Conservation (phyloP, 345 rosid genomes). For the Leavenworthia alabamica region DNA sequence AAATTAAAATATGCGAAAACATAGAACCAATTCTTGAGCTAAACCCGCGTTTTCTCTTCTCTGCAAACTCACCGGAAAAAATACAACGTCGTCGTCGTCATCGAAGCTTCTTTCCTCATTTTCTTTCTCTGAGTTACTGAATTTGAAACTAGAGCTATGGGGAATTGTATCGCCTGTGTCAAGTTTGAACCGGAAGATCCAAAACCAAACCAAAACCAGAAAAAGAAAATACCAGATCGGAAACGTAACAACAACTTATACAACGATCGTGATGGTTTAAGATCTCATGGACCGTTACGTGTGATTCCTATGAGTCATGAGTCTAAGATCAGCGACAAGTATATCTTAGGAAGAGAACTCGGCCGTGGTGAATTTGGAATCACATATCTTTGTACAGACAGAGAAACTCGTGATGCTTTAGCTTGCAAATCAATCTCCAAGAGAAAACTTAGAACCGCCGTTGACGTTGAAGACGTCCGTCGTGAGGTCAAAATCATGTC, state of each 20-base stretch:
- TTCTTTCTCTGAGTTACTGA: neutral
- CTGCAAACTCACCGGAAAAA: conserved; percentile 14
- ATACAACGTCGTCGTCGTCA: neutral
- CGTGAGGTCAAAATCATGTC: conserved; percentile 95
- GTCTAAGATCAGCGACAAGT: conserved; percentile 79
- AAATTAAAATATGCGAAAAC: conserved; percentile 31
- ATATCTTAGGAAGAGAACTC: conserved; percentile 75
- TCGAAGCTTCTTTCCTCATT: neutral
- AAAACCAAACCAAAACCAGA: conserved; percentile 23
- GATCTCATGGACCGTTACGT: conserved; percentile 59
- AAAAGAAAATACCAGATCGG: conserved; percentile 32
- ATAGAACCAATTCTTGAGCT: conserved; percentile 31
- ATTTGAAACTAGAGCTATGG: conserved; percentile 41
- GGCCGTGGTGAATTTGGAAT: conserved; percentile 96
- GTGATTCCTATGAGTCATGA: conserved; percentile 62
- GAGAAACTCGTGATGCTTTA: conserved; percentile 62
- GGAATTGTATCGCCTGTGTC: conserved; percentile 84
- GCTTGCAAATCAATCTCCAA: conserved; percentile 95
- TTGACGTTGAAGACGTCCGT: conserved; percentile 85
- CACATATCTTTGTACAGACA: conserved; percentile 83
- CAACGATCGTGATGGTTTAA: conserved; percentile 32
- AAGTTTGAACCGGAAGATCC: conserved; percentile 39
- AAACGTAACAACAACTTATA: conserved; percentile 48
- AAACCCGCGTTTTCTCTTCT: conserved; percentile 56
- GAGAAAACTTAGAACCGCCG: conserved; percentile 75